A percentile compares a stretch with the other conserved stretches of the same genome.
phyloP scores from a whole-genome alignment of 2,329 filamentous ascomycete genomes.

The Ceratocystis lukuohia region DNA sequence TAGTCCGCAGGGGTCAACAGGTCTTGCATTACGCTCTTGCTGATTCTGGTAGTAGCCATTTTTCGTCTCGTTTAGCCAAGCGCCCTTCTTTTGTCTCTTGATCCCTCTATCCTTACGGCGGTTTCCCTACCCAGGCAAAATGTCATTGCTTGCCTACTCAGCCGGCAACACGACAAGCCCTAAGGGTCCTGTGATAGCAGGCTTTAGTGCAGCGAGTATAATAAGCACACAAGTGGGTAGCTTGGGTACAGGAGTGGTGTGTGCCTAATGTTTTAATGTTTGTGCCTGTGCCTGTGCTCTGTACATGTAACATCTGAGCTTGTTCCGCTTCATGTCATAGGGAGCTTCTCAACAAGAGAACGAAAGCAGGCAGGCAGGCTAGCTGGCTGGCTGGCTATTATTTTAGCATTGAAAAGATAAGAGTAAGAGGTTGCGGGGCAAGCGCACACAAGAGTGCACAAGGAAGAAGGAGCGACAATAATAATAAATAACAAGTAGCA shows the following conservation, averaged over 20 bases:
- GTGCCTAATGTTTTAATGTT: not conserved
- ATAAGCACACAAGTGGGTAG: not conserved
- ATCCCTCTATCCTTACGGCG: not conserved
- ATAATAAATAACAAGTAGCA: not conserved
- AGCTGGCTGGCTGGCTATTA: not conserved
- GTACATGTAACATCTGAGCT: slow-evolving; percentile 10
- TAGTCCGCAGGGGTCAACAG: not conserved
- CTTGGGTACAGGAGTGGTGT: not conserved
- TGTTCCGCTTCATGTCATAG: not conserved
- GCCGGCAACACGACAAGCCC: not conserved
- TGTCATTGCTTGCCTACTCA: not conserved
- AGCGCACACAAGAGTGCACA: no score
- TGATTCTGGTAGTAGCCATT: not conserved
- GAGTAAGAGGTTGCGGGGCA: not conserved
- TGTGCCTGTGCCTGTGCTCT: slow-evolving; percentile 11
- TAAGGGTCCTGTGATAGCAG: not conserved
- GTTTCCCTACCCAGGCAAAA: not conserved
- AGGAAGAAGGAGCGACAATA: not conserved
- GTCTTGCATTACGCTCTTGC: not conserved
- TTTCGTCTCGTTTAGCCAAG: not conserved
- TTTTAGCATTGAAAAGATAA: not conserved
- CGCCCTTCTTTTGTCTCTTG: not conserved
- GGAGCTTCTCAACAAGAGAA: not conserved
- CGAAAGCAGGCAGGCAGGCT: not conserved
- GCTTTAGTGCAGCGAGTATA: not conserved